These are phyloP conservation scores for Aureobasidium pullulans DNA, from an alignment of 2,329 filamentous ascomycete species.

Conservation along the genomic window DNA sequence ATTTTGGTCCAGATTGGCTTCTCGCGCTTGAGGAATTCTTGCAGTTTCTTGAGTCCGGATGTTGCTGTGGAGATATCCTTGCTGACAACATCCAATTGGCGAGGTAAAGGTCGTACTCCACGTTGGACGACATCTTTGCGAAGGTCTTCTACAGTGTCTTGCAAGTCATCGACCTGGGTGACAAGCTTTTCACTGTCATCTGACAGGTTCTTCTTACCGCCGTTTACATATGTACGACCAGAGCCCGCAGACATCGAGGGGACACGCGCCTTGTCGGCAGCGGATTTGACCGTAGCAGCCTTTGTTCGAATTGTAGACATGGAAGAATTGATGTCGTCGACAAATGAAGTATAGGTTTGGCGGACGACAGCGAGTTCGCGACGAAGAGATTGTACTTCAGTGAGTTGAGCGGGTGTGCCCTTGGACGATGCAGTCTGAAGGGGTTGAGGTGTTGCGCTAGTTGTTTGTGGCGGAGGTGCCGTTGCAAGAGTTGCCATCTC, in stretches of 20 bases:
- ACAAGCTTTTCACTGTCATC: slow-evolving; percentile 87
- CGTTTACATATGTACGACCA: slow-evolving; percentile 79
- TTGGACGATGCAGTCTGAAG: slow-evolving; percentile 19
- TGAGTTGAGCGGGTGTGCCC: slow-evolving; percentile 54
- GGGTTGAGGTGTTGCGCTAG: slow-evolving; percentile 19
- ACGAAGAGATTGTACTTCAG: slow-evolving; percentile 72
- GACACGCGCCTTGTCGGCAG: slow-evolving; percentile 62
- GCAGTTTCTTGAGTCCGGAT: slow-evolving; percentile 86
- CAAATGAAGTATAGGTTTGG: slow-evolving; percentile 88
- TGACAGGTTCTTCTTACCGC: slow-evolving; percentile 78
- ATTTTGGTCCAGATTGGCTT: slow-evolving; percentile 98
- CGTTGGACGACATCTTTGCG: slow-evolving; percentile 93
- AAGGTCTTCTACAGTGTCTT: slow-evolving; percentile 91
- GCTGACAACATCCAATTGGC: slow-evolving; percentile 80
- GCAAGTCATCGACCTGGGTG: slow-evolving; percentile 88
- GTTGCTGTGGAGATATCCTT: slow-evolving; percentile 78
- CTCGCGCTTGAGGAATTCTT: slow-evolving; percentile 83
- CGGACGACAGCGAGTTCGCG: slow-evolving; percentile 85
- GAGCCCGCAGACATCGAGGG: slow-evolving; percentile 66
- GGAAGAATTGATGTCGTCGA: slow-evolving; percentile 77
- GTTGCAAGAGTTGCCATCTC: slow-evolving; percentile 66
- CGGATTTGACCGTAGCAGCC: slow-evolving; percentile 70
- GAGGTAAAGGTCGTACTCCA: slow-evolving; percentile 81
- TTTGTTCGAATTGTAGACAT: slow-evolving; percentile 80
- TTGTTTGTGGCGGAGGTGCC: slow-evolving; percentile 30